Evolutionary conservation across 2,329 filamentous ascomycete genomes (phyloP).

Genomic region (Ascochyta pisi): DNA sequence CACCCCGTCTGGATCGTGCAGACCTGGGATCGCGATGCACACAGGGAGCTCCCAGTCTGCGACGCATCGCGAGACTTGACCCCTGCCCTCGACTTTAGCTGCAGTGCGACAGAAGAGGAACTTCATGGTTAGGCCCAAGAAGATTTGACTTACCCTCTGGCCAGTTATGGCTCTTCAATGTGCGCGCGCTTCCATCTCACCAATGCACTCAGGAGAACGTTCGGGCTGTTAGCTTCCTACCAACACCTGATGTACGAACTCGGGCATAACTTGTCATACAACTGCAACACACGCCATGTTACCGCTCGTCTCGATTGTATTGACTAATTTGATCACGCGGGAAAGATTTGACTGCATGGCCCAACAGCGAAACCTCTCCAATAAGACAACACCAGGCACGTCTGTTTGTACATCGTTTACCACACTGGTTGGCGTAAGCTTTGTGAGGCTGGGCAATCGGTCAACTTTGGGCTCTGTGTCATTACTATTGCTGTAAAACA

Average conservation of each 20-base stretch:
- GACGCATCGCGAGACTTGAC: slow-evolving; percentile 15
- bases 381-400: not conserved
- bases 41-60: slow-evolving; percentile 35
- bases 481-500: not conserved
- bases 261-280: slow-evolving; percentile 11
- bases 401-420: slow-evolving; percentile 4
- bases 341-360: slow-evolving; percentile 5
- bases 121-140: slow-evolving; percentile 10
- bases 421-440: not conserved
- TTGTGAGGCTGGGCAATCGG: slow-evolving; percentile 1
- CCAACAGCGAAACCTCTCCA: slow-evolving; percentile 6
- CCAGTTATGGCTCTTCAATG: slow-evolving; percentile 17
- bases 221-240: slow-evolving; percentile 2
- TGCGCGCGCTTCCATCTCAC: slow-evolving; percentile 29
- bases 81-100: slow-evolving; percentile 23
- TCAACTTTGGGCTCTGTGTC: not conserved
- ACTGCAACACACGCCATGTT: not conserved
- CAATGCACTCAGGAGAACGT: not conserved
- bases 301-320: not conserved
- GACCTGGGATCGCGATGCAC: slow-evolving; percentile 35
- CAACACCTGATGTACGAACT: slow-evolving; percentile 13
- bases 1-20: slow-evolving; percentile 44
- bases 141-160: slow-evolving; percentile 6
- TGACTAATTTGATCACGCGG: slow-evolving; percentile 3
- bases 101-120: slow-evolving; percentile 17